These are phyloP conservation scores for Rhododendron ovatum DNA, from an alignment of 148 eudicot species.

Conservation along the genomic window DNA sequence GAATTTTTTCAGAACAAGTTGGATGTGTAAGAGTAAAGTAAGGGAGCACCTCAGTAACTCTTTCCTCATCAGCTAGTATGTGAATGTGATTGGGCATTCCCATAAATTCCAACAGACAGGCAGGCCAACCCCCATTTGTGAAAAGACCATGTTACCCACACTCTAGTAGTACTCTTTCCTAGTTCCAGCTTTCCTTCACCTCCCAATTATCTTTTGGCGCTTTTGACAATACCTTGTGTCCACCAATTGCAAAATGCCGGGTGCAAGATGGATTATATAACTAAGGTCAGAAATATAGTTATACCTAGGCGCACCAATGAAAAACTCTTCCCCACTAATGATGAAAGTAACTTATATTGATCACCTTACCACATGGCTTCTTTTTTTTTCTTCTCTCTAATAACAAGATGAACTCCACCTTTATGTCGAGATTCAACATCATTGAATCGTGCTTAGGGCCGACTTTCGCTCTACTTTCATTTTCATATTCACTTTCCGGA, in stretches of 20 bases:
- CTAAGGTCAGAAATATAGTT: too few relatives aligned
- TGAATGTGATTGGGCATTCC: background rate
- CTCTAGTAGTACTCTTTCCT: background rate
- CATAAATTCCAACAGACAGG: background rate
- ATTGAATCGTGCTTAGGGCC: background rate
- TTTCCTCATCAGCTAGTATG: background rate
- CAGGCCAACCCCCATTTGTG: background rate
- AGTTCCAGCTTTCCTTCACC: background rate
- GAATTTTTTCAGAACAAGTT: background rate
- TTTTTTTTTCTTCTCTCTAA: too few relatives aligned
- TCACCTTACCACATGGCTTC: background rate
- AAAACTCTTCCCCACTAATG: background rate
- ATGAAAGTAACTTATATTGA: background rate
- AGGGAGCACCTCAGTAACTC: background rate
- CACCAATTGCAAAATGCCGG: too few relatives aligned
- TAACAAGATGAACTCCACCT: background rate
- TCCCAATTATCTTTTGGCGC: background rate
- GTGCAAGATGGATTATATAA: too few relatives aligned
- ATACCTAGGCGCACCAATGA: too few relatives aligned
- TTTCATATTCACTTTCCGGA: too few relatives aligned
- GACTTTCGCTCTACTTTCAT: too few relatives aligned
- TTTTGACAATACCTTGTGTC: background rate
- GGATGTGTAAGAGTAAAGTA: background rate
- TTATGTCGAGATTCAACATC: background rate
- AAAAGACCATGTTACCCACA: background rate